Evolutionary conservation across 2,329 filamentous ascomycete genomes (phyloP), one percentile per base, ranked within the genome.

Genomic region (Aspergillus sp.): DNA sequence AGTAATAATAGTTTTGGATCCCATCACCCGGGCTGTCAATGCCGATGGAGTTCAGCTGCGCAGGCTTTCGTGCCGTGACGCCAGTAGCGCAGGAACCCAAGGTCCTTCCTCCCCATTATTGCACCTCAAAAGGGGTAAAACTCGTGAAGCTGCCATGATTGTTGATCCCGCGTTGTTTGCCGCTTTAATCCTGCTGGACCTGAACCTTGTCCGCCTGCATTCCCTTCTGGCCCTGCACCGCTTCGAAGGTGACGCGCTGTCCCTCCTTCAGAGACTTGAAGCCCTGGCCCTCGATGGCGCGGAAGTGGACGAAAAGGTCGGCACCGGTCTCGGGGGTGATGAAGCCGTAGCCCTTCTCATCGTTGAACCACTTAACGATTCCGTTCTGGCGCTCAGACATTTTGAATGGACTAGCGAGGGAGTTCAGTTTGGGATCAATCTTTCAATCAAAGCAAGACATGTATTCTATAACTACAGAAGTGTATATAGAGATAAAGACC

Each of bases 361-460:
- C 58, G 29, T 60, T 54, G 51, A 54, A 60, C 32, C 39, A 60
- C 39, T 60, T 57, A 46, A 60, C 46, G 16, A 36, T 57, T 31
- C 58, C 58, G 42, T 22, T 42, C 26, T 60, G 55, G 26, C 58
- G 54, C 46, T 57, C 49, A 45, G 32, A 18, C 55, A 57, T 57
- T 45, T 22, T 49, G 53, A 22, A 16, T 49, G 10, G 46, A 49
- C 46, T 49, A 49, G 22, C 4, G 14, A n/a, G 16, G 36, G 36
- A 36, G 36, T 42, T 42, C 14, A 42, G 36, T 42, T 16, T 9
- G 7, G 26, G 6, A 7, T 29, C 5, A 14, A 42, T 42, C 16
- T 14, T 42, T 42, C 36, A 42, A 42, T 42, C 14, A 36, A 16
- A n/a, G 36, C 36, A 42, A 36, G 12, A 36, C 5, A 36, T 36